These are phyloP conservation scores for Zalaria sp. DNA, from an alignment of 2,329 filamentous ascomycete species.

Conservation along the genomic window DNA sequence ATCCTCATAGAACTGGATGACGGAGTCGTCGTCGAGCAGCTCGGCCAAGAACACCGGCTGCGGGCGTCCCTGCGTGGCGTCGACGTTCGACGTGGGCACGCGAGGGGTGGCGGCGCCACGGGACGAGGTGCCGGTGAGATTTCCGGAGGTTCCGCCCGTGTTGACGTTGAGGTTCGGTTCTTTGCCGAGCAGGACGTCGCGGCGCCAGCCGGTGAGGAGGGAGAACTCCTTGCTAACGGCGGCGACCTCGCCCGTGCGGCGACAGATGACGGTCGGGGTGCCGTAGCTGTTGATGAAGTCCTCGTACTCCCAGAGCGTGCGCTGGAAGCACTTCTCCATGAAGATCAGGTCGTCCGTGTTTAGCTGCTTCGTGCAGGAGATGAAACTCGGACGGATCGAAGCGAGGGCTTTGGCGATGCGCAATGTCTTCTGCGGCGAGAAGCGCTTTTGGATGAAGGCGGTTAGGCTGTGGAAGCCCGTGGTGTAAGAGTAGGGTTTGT, in stretches of 20 bases:
- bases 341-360: slow-evolving; percentile 83
- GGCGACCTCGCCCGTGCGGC: slow-evolving; percentile 87
- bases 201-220: slow-evolving; percentile 89
- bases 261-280: slow-evolving; percentile 81
- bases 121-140: slow-evolving; percentile 27
- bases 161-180: slow-evolving; percentile 82
- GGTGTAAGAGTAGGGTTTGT: slow-evolving; percentile 83
- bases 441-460: slow-evolving; percentile 63
- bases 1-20: slow-evolving; percentile 91
- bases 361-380: slow-evolving; percentile 79
- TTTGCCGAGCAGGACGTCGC: slow-evolving; percentile 75
- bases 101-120: slow-evolving; percentile 34
- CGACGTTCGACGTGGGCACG: slow-evolving; percentile 13
- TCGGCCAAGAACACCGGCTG: slow-evolving; percentile 86
- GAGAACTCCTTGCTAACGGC: slow-evolving; percentile 93
- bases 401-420: slow-evolving; percentile 78
- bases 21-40: slow-evolving; percentile 82
- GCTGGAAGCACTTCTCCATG: slow-evolving; percentile 94
- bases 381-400: slow-evolving; percentile 83
- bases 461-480: slow-evolving; percentile 81
- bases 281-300: slow-evolving; percentile 80
- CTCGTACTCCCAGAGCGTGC: slow-evolving; percentile 83
- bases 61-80: slow-evolving; percentile 25
- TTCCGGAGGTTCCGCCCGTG: slow-evolving; percentile 38
- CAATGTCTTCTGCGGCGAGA: slow-evolving; percentile 61